These are phyloP conservation scores for Aechmea fasciata DNA, from an alignment of 176 grass and related monocot species.

Conservation along the genomic window DNA sequence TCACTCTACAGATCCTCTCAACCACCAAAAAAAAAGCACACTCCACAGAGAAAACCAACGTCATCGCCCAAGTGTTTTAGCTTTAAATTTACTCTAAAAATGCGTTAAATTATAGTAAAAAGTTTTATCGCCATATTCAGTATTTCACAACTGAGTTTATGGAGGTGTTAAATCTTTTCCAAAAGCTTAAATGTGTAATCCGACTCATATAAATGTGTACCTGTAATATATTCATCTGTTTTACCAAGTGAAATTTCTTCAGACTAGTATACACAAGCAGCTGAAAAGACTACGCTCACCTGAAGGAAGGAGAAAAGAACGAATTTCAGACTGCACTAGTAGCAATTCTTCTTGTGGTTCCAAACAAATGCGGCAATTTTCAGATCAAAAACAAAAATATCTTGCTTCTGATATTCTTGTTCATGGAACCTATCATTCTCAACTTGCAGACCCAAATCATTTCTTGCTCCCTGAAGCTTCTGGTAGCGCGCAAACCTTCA, in stretches of 20 bases:
- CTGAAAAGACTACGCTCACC: neutral
- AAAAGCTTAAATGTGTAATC: no score
- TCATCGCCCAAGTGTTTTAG: no score
- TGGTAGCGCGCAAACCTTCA: neutral
- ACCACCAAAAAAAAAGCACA: no score
- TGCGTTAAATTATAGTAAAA: no score
- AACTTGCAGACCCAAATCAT: constrained; percentile 13
- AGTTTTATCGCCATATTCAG: no score
- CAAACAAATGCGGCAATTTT: neutral
- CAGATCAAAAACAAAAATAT: neutral
- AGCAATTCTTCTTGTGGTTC: neutral
- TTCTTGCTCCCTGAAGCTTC: constrained; percentile 1
- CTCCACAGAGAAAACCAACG: no score
- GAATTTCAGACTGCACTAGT: neutral
- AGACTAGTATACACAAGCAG: neutral
- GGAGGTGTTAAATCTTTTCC: no score
- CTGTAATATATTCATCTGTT: neutral
- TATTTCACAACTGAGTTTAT: no score
- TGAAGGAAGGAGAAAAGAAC: neutral
- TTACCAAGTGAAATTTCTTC: neutral
- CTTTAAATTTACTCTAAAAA: no score
- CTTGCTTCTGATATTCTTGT: neutral
- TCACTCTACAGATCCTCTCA: no score
- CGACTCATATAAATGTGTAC: no score
- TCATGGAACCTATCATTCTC: constrained; percentile 1